Evolutionary conservation across 768 basidiomycete genomes (phyloP).

Genomic region (Auricularia sp.): DNA sequence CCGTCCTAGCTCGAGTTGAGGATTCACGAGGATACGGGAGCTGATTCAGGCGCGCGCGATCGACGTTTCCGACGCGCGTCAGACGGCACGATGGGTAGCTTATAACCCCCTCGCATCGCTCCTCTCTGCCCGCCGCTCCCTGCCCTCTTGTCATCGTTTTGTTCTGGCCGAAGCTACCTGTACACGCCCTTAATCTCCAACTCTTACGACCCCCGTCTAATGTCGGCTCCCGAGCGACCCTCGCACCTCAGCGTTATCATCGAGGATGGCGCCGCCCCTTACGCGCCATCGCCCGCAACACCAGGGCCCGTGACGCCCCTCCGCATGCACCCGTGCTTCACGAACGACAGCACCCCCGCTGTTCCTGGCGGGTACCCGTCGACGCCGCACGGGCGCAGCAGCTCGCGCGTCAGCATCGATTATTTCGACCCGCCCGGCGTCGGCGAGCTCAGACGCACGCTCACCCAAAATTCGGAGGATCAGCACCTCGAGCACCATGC

Average conservation of each 20-base stretch:
- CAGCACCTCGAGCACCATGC: neutral
- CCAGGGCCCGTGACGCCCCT: neutral
- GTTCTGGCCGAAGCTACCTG: too few relatives aligned
- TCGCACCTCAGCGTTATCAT: neutral
- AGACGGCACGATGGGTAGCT: too few relatives aligned
- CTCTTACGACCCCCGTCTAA: too few relatives aligned
- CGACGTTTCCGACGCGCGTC: too few relatives aligned
- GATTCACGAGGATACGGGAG: too few relatives aligned
- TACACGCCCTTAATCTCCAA: too few relatives aligned
- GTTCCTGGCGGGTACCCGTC: neutral
- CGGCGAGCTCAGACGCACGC: neutral
- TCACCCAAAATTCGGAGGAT: neutral
- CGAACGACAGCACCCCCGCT: neutral
- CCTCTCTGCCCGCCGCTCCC: too few relatives aligned
- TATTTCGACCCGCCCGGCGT: constrained; percentile 9
- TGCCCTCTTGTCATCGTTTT: too few relatives aligned
- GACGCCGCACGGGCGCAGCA: neutral
- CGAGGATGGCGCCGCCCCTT: neutral
- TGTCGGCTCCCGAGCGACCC: neutral
- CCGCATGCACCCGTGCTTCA: neutral
- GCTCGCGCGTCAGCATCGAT: constrained; percentile 8
- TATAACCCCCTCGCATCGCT: too few relatives aligned
- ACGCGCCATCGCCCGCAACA: neutral
- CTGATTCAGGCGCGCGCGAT: too few relatives aligned
- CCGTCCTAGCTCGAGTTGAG: too few relatives aligned